Percentiles rank a stretch among this genome's conserved stretches.
These are phyloP conservation scores for Myxozyma neglecta DNA, from an alignment of 805 yeast genomes.

Conservation along the genomic window DNA sequence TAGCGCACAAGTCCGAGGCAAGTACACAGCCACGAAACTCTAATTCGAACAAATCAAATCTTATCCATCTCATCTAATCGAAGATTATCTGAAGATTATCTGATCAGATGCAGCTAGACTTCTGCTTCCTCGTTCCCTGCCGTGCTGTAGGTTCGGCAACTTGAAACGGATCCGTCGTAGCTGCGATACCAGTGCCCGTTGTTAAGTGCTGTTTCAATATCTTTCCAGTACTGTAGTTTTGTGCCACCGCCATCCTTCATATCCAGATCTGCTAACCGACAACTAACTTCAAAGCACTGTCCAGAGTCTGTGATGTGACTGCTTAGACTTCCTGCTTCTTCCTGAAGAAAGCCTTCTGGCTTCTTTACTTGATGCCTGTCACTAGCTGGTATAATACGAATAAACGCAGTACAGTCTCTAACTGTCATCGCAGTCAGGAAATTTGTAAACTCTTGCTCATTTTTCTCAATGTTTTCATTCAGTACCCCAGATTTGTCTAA, in stretches of 20 bases:
- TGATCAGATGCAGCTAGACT: not conserved
- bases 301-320: constrained; percentile 16
- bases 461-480: constrained; percentile 31
- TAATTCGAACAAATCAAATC: not conserved
- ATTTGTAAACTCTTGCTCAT: constrained; percentile 24
- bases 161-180: not conserved
- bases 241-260: constrained; percentile 26
- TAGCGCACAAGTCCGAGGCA: too few species aligned
- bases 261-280: constrained; percentile 42
- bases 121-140: not conserved
- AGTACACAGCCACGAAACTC: not conserved
- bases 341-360: not conserved
- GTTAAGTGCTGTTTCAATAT: constrained; percentile 41
- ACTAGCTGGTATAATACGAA: constrained; percentile 40
- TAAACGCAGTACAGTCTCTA: constrained; percentile 57
- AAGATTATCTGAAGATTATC: not conserved
- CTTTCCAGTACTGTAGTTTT: constrained; percentile 52
- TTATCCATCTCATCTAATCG: constrained; percentile 12
- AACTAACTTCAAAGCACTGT: constrained; percentile 40
- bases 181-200: constrained; percentile 30
- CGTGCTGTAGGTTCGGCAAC: not conserved
- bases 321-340: not conserved
- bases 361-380: not conserved
- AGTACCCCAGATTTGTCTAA: constrained; percentile 27
- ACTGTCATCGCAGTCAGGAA: constrained; percentile 54